Conservation (phyloP, 805 yeast species). For the Metschnikowia kunwiensis region DNA sequence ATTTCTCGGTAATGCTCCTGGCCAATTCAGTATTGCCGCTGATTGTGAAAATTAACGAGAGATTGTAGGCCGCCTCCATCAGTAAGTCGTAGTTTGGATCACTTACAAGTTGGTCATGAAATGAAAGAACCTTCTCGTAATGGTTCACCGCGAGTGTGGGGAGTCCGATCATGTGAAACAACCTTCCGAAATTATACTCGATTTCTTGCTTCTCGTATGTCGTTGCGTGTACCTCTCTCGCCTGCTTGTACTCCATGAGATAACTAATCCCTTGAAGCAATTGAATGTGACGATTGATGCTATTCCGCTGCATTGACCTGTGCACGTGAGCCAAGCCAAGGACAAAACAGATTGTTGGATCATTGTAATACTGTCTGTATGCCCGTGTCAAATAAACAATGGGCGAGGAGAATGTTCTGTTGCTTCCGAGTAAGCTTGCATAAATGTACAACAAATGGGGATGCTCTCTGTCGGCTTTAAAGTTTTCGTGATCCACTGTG, state of each 20-base stretch:
- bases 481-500: slow-evolving; percentile 48
- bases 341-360: slow-evolving; percentile 74
- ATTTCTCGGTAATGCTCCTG: slow-evolving; percentile 57
- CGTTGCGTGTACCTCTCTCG: slow-evolving; percentile 41
- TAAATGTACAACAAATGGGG: slow-evolving; percentile 77
- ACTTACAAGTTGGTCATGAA: slow-evolving; percentile 35
- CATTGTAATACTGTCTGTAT: slow-evolving; percentile 61
- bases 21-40: slow-evolving; percentile 73
- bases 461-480: slow-evolving; percentile 37
- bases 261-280: slow-evolving; percentile 83
- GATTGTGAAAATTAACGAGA: slow-evolving; percentile 67
- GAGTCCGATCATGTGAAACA: slow-evolving; percentile 81
- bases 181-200: slow-evolving; percentile 77
- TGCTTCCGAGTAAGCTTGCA: slow-evolving; percentile 74
- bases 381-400: slow-evolving; percentile 73
- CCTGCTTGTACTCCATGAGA: slow-evolving; percentile 64
- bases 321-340: slow-evolving; percentile 82
- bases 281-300: slow-evolving; percentile 82
- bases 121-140: slow-evolving; percentile 63
- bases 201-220: slow-evolving; percentile 68
- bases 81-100: slow-evolving; percentile 55
- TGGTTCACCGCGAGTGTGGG: slow-evolving; percentile 68
- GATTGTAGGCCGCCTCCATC: slow-evolving; percentile 82
- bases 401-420: slow-evolving; percentile 79
- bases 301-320: slow-evolving; percentile 86